phyloP scores from a whole-genome alignment of 257 asterid genomes.

The Craterostigma plantagineum region DNA sequence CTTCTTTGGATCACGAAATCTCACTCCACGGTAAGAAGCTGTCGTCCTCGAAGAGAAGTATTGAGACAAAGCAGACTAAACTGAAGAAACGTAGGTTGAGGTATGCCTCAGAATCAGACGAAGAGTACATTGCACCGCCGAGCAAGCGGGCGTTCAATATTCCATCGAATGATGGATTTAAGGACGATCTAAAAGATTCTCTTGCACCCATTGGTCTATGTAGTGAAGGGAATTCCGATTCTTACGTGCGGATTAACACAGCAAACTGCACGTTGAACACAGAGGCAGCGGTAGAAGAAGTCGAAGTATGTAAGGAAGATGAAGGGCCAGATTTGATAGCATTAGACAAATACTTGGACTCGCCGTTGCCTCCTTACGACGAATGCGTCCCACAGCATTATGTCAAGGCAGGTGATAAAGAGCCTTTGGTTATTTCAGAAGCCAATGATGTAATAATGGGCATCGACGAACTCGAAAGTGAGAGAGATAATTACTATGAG shows the following conservation, averaged over 20 bases:
- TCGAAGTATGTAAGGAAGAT: too few species aligned
- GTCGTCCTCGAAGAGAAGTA: too few species aligned
- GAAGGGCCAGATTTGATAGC: too few species aligned
- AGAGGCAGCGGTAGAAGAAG: too few species aligned
- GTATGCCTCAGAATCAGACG: conserved; percentile 20
- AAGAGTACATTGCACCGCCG: conserved; percentile 18
- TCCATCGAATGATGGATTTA: conserved; percentile 13
- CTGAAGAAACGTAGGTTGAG: conserved; percentile 19
- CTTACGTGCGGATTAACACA: too few species aligned
- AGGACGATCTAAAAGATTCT: conserved; percentile 16
- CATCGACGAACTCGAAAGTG: conserved; percentile 22
- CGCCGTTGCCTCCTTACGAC: conserved; percentile 15
- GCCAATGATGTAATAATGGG: conserved; percentile 10
- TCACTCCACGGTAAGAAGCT: too few species aligned
- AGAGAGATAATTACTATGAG: conserved; percentile 36
- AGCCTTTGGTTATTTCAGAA: conserved; percentile 8
- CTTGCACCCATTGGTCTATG: too few species aligned
- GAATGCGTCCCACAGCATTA: conserved; percentile 12
- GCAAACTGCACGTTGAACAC: not conserved
- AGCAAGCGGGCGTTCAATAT: conserved; percentile 12
- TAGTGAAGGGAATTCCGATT: too few species aligned
- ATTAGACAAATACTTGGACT: not conserved
- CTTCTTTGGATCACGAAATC: too few species aligned
- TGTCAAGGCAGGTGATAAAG: conserved; percentile 8
- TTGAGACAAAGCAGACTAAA: conserved; percentile 17